Conservation (phyloP, 805 yeast species). For the Komagataella mondaviorum region DNA sequence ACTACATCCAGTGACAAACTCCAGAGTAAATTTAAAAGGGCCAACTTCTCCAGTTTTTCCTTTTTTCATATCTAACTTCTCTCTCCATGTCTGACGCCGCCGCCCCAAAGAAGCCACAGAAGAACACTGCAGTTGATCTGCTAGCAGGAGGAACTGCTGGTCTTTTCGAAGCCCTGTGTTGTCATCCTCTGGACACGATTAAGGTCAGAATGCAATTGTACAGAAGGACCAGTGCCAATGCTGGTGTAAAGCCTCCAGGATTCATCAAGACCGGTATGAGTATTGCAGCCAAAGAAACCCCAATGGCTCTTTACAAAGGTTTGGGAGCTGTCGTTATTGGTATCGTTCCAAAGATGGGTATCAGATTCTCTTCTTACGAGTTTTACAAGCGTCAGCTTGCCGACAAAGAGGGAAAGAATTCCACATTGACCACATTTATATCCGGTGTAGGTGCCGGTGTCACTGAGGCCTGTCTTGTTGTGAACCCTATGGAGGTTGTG, state of each 20-base stretch:
- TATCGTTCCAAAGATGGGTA: constrained; percentile 97
- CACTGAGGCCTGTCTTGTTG: constrained; percentile 90
- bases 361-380: constrained; percentile 90
- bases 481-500: constrained; percentile 95
- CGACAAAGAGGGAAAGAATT: constrained; percentile 42
- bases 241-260: constrained; percentile 69
- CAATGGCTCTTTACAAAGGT: constrained; percentile 85
- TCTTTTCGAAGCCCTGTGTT: constrained; percentile 89
- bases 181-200: constrained; percentile 97
- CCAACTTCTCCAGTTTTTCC: not conserved
- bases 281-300: constrained; percentile 70
- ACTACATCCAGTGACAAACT: not conserved
- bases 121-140: constrained; percentile 45
- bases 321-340: constrained; percentile 96
- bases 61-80: not conserved
- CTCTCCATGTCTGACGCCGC: not conserved
- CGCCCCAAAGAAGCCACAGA: constrained; percentile 5
- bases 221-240: constrained; percentile 30
- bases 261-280: constrained; percentile 69
- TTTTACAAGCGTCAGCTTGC: constrained; percentile 62
- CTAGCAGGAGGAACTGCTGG: constrained; percentile 98
- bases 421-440: constrained; percentile 65
- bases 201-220: constrained; percentile 95
- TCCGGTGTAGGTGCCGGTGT: constrained; percentile 98
- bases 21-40: not conserved